phyloP scores from a whole-genome alignment of 768 basidiomycete species.

The Termitomyces sp. region DNA sequence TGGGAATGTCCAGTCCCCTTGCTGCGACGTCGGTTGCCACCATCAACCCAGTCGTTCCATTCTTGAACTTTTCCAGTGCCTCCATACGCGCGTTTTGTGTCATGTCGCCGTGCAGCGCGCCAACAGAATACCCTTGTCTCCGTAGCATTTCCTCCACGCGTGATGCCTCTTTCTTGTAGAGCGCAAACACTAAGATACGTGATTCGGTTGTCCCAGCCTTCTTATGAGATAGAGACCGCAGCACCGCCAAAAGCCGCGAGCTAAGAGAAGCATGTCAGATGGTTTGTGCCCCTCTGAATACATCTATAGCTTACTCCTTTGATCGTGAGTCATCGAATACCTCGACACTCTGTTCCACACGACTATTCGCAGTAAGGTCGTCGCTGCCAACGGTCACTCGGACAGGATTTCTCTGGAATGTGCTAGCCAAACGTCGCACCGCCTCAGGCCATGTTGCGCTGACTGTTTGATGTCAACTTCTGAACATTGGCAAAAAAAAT shows the following conservation, averaged over 20 bases:
- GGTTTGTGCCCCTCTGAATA: background rate
- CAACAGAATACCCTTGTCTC: conserved; percentile 72
- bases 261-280: conserved; percentile 28
- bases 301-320: conserved; percentile 67
- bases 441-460: conserved; percentile 99
- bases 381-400: conserved; percentile 95
- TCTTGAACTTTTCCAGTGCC: conserved; percentile 83
- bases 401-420: conserved; percentile 83
- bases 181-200: conserved; percentile 86
- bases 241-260: conserved; percentile 52
- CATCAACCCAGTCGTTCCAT: conserved; percentile 72
- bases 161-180: conserved; percentile 97
- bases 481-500: conserved; percentile 1
- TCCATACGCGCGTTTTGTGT: conserved; percentile 80
- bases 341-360: conserved; percentile 90
- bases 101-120: conserved; percentile 89
- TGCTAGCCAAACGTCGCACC: conserved; percentile 81
- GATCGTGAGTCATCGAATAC: conserved; percentile 82
- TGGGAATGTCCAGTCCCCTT: conserved; percentile 94
- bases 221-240: conserved; percentile 55
- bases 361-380: conserved; percentile 89
- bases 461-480: conserved; percentile 44
- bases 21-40: conserved; percentile 99
- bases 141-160: conserved; percentile 81
- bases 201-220: conserved; percentile 56